These are phyloP conservation scores for Lactuca sativa DNA, from an alignment of 129 eudicot species.

Conservation along the genomic window DNA sequence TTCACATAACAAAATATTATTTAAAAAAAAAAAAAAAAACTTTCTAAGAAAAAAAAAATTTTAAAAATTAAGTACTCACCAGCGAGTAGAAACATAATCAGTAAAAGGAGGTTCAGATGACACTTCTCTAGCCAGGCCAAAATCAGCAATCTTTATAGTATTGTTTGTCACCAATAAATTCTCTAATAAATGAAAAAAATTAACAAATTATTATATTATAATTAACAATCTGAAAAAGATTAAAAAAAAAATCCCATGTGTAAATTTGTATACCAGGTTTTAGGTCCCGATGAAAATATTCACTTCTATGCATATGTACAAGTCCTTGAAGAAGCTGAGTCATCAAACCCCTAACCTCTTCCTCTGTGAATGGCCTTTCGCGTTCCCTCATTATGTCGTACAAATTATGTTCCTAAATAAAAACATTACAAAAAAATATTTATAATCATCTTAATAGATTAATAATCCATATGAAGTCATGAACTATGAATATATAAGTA, in stretches of 20 bases:
- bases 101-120: conserved; percentile 87
- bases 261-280: conserved; percentile 75
- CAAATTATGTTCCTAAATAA: conserved; percentile 71
- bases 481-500: not conserved
- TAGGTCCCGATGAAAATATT: conserved; percentile 88
- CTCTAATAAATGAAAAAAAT: conserved; percentile 42
- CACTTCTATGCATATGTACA: conserved; percentile 77
- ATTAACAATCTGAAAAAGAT: not conserved
- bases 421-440: conserved; percentile 2
- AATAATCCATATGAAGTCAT: no score
- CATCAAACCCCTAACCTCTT: conserved; percentile 70
- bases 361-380: conserved; percentile 72
- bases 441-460: no score
- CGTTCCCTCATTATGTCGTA: conserved; percentile 75
- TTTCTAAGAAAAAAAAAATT: not conserved
- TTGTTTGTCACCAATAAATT: conserved; percentile 84
- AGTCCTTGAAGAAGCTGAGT: conserved; percentile 87
- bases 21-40: not conserved
- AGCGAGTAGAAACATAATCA: conserved; percentile 95
- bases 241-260: conserved; percentile 17
- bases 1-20: conserved; percentile 11
- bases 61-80: conserved; percentile 46
- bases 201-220: not conserved
- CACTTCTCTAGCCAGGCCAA: conserved; percentile 95
- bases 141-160: conserved; percentile 83